phyloP scores from a whole-genome alignment of 306 rosid genomes.

The Quillaja saponaria region DNA sequence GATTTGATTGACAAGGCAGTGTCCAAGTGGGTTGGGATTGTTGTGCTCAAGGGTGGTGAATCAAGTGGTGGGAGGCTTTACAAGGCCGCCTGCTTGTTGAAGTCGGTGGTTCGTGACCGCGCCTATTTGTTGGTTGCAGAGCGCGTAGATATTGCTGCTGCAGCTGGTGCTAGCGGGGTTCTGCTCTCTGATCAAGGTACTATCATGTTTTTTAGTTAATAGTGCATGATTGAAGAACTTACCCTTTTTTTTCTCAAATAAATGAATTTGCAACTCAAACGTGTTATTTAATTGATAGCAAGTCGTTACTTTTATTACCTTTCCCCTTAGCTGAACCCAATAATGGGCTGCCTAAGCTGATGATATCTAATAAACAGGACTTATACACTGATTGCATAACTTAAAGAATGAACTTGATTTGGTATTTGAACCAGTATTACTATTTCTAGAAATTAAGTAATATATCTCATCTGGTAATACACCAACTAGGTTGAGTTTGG shows the following conservation, averaged over 20 bases:
- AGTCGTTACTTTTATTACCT: slow-evolving; percentile 7
- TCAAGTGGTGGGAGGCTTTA: slow-evolving; percentile 64
- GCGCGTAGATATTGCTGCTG: slow-evolving; percentile 90
- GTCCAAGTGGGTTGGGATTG: slow-evolving; percentile 67
- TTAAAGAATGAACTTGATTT: background rate
- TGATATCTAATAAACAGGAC: background rate
- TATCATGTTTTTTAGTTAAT: background rate
- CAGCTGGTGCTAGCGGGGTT: slow-evolving; percentile 76
- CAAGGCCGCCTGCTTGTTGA: slow-evolving; percentile 84
- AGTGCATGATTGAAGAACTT: background rate
- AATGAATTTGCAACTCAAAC: background rate
- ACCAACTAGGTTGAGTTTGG: background rate
- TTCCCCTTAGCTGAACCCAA: background rate
- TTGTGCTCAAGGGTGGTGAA: slow-evolving; percentile 53
- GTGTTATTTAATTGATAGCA: background rate
- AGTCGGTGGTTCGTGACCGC: slow-evolving; percentile 62
- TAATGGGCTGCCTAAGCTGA: background rate
- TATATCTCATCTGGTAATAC: background rate
- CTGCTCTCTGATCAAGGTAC: slow-evolving; percentile 89
- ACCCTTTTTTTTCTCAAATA: background rate
- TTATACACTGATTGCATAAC: background rate
- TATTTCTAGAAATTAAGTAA: background rate
- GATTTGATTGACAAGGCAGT: slow-evolving; percentile 62
- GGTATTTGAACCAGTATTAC: background rate
- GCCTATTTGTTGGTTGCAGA: slow-evolving; percentile 78